phyloP scores from a whole-genome alignment of 768 basidiomycete genomes.

The Ramaria sp. region DNA sequence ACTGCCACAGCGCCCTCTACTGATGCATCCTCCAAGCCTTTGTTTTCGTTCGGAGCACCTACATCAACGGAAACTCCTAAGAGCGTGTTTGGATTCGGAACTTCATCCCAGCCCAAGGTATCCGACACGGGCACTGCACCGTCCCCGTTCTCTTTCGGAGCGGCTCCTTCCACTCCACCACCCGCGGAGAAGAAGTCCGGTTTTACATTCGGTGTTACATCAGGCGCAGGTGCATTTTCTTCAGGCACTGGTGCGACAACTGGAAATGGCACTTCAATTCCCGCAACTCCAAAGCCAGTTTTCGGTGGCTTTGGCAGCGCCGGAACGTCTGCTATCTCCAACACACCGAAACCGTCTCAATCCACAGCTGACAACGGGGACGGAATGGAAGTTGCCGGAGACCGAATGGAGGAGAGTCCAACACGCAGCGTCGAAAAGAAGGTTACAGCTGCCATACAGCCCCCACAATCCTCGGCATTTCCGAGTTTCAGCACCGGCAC shows the following conservation, averaged over 20 bases:
- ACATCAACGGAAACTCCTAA: slow-evolving; percentile 21
- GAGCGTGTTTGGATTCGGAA: slow-evolving; percentile 26
- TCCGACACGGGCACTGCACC: slow-evolving; percentile 14
- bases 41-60: slow-evolving; percentile 12
- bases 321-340: slow-evolving; percentile 14
- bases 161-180: slow-evolving; percentile 18
- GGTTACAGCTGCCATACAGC: not conserved
- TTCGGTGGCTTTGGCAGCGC: slow-evolving; percentile 30
- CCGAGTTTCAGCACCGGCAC: slow-evolving; percentile 20
- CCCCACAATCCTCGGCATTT: slow-evolving; percentile 14
- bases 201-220: slow-evolving; percentile 34
- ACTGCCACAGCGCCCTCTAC: not conserved
- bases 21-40: slow-evolving; percentile 1
- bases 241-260: slow-evolving; percentile 9
- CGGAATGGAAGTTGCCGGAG: slow-evolving; percentile 44
- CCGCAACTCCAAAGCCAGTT: slow-evolving; percentile 24
- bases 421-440: slow-evolving; percentile 37
- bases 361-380: slow-evolving; percentile 59
- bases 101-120: not conserved
- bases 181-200: slow-evolving; percentile 18
- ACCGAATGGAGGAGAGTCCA: slow-evolving; percentile 71
- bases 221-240: slow-evolving; percentile 3
- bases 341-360: slow-evolving; percentile 30
- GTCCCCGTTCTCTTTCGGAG: slow-evolving; percentile 27
- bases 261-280: slow-evolving; percentile 16